Conservation (phyloP, 148 eudicot species). For the Selenicereus undatus region DNA sequence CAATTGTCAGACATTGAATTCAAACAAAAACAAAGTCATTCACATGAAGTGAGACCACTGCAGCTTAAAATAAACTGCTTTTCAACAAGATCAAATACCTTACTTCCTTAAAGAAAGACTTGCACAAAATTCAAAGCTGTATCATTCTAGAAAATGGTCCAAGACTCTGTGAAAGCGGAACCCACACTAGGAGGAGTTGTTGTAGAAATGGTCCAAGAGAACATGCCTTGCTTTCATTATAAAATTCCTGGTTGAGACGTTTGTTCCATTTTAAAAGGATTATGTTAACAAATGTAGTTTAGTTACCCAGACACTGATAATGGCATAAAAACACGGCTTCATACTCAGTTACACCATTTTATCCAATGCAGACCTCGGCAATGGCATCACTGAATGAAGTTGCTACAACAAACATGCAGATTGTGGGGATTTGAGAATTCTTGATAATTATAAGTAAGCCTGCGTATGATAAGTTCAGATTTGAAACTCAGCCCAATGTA, state of each 20-base stretch:
- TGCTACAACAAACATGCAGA: background rate
- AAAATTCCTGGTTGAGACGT: background rate
- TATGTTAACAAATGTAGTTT: background rate
- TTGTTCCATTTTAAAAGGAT: background rate
- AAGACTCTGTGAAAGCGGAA: no score
- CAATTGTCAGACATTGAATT: conserved; percentile 7
- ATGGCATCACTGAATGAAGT: background rate
- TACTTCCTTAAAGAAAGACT: background rate
- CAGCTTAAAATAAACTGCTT: background rate
- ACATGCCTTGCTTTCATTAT: background rate
- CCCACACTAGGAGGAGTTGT: no score
- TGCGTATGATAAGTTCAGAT: background rate
- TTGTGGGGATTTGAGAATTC: background rate
- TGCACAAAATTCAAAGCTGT: background rate
- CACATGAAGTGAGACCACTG: background rate
- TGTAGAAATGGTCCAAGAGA: no score
- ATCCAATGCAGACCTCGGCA: background rate
- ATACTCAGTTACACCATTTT: background rate
- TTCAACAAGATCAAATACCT: background rate
- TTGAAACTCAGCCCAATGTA: background rate
- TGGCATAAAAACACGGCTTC: background rate
- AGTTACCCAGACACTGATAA: background rate
- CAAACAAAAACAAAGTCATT: background rate
- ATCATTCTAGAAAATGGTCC: background rate
- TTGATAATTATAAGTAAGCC: background rate